These are phyloP conservation scores for Porcisia hertigi DNA, from an alignment of 208 protist genomes.

Conservation along the genomic window DNA sequence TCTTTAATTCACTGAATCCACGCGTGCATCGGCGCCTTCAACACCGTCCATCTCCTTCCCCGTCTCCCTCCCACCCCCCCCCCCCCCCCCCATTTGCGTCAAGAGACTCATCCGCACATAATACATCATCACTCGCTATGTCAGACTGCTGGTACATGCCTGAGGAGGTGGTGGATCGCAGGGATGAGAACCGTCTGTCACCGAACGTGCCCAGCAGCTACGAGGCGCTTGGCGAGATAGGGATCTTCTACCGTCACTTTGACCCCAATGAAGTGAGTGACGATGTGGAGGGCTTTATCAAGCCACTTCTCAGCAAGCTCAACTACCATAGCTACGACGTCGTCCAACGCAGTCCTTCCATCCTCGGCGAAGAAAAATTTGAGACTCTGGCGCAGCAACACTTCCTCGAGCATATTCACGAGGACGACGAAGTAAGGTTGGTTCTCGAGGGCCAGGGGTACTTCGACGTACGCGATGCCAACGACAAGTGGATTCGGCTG, in stretches of 20 bases:
- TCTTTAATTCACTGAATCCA: too few species aligned
- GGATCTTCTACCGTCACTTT: conserved; percentile 47
- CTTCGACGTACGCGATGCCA: conserved; percentile 82
- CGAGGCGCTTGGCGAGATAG: conserved; percentile 40
- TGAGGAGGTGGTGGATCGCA: conserved; percentile 42
- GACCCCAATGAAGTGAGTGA: conserved; percentile 33
- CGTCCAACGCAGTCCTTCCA: conserved; percentile 29
- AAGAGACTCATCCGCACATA: background rate
- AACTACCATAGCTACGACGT: conserved; percentile 60
- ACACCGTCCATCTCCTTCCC: background rate
- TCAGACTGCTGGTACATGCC: conserved; percentile 65
- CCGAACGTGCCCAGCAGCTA: conserved; percentile 49
- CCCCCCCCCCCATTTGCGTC: background rate
- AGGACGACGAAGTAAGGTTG: conserved; percentile 89
- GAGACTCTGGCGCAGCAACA: conserved; percentile 52
- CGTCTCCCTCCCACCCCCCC: background rate
- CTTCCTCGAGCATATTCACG: conserved; percentile 86
- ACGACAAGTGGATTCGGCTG: conserved; percentile 80
- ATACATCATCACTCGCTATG: conserved; percentile 24
- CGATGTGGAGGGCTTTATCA: conserved; percentile 31
- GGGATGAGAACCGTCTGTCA: conserved; percentile 47
- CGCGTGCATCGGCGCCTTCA: background rate
- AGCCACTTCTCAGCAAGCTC: conserved; percentile 41
- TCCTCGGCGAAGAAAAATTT: conserved; percentile 44
- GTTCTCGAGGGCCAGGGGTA: conserved; percentile 74